phyloP scores from a whole-genome alignment of 2,329 filamentous ascomycete genomes.

The Blumeriella jaapii region DNA sequence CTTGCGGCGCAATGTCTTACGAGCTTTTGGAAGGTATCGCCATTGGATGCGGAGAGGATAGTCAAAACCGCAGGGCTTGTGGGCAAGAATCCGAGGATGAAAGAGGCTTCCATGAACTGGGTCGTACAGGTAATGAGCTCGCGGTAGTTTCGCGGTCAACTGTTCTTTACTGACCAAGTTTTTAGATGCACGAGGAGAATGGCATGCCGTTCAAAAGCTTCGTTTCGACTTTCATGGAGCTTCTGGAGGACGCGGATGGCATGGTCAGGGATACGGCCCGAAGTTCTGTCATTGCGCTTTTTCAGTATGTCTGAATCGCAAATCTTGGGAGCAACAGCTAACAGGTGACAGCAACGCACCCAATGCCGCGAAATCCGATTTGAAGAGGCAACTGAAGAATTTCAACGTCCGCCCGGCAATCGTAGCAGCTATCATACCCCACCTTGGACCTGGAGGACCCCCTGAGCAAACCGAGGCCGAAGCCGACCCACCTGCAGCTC shows the following conservation, averaged over 20 bases:
- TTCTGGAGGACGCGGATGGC: conserved; percentile 83
- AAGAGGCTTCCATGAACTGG: conserved; percentile 79
- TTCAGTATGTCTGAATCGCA: conserved; percentile 44
- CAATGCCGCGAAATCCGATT: conserved; percentile 72
- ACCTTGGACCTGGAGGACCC: conserved; percentile 45
- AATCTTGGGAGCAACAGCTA: conserved; percentile 4
- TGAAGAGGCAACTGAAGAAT: conserved; percentile 75
- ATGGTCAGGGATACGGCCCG: conserved; percentile 80
- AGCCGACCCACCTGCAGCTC: conserved; percentile 31
- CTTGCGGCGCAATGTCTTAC: conserved; percentile 64
- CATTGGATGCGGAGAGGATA: conserved; percentile 65
- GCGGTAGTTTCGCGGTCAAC: background rate
- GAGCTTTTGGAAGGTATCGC: conserved; percentile 62
- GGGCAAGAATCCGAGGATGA: conserved; percentile 72
- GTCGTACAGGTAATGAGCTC: conserved; percentile 51
- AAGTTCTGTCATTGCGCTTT: conserved; percentile 73
- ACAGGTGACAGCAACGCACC: conserved; percentile 53
- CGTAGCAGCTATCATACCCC: conserved; percentile 66
- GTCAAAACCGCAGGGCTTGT: conserved; percentile 68
- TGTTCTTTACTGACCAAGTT: conserved; percentile 6
- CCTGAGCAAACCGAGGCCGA: conserved; percentile 20
- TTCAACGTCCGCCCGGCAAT: conserved; percentile 83
- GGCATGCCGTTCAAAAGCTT: conserved; percentile 72
- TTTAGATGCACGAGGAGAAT: conserved; percentile 68
- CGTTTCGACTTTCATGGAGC: conserved; percentile 70